Base-by-base conservation (phyloP, 2,329 filamentous ascomycete genomes). In the Teratosphaeria zuluensis region DNA sequence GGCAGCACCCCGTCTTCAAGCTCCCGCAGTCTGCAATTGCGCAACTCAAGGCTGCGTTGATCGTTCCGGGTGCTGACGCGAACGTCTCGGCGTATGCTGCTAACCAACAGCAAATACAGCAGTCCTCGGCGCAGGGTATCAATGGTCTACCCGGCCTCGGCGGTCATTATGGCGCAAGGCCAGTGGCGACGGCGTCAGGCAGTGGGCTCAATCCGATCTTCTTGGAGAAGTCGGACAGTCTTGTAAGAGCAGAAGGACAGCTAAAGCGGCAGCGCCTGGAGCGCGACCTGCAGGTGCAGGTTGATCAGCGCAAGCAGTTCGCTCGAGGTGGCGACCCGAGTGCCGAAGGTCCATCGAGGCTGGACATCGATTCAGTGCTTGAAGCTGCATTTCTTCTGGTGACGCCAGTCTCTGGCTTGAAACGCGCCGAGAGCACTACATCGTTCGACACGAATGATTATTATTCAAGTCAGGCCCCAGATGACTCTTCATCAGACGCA, bases 361-460 rank as follows among this genome's bases (percentile, higher is more conserved):
- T 78, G 63, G 74, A 77, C 64, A 72, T 78, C 53, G 74, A 75
- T 62, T 68, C 72, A 53, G 71, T 75, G 60, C 70, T 79, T 55
- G 65, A 68, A 42, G 69, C 90, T 72, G 86, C 95, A 61, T 78
- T 92, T 69, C 81, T 84, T 63, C 78, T 90, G 66, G 89, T 90
- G 70, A 84, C 86, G 73, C 85, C 85, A 58, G 79, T 86, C 65
- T 82, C 87, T 68, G 80, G 83, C 69, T 77, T 82, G 63, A 75
- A 75, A 62, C 72, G 74, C 60, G 78, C 79, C 79, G 82, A 83
- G 76, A 78, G 86, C 74, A 79, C 79, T 69, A 89, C 92, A 73
- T 94, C 90, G 38, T 89, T 91, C 76, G 91, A 96, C 75, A 88
- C 95, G 72, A 91, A 95, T 70, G 94, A 91, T 48, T 95, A 95